Evolutionary conservation across 1,139 yeast species (phyloP).

Genomic region (Arxiozyma bovina): DNA sequence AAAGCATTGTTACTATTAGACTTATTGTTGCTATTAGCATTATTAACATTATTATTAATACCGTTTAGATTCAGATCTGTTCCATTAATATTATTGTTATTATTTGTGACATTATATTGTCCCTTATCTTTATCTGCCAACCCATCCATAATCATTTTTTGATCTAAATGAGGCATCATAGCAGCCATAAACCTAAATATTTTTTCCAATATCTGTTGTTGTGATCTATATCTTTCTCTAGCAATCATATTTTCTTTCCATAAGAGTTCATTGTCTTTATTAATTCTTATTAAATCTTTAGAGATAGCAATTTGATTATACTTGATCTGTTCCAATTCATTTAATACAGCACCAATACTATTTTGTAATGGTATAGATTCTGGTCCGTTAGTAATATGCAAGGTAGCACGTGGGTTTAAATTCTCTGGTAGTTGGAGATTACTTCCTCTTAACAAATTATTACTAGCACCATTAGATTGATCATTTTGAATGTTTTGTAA

Average conservation of each 20-base stretch:
- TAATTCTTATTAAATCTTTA: constrained; percentile 72
- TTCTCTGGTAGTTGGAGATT: background rate
- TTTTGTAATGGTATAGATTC: constrained; percentile 4
- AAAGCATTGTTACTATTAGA: background rate
- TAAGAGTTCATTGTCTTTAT: constrained; percentile 78
- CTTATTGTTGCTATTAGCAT: constrained; percentile 3
- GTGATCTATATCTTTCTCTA: constrained; percentile 76
- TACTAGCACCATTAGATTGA: background rate
- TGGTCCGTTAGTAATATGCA: constrained; percentile 10
- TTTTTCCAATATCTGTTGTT: constrained; percentile 79
- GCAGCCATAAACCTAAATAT: constrained; percentile 81
- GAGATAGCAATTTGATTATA: constrained; percentile 71
- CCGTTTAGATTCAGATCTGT: constrained; percentile 4
- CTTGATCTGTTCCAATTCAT: constrained; percentile 69
- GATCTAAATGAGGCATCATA: constrained; percentile 53
- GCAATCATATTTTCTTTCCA: constrained; percentile 86
- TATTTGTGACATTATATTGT: background rate
- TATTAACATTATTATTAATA: constrained; percentile 6
- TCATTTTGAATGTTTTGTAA: background rate
- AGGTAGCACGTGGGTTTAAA: constrained; percentile 1
- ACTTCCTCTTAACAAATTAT: background rate
- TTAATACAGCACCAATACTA: constrained; percentile 43
- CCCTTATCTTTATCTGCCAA: constrained; percentile 6
- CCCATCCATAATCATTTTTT: constrained; percentile 38
- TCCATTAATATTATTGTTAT: background rate